phyloP scores from a whole-genome alignment of 2,329 filamentous ascomycete species.

The Arthroderma sp. region DNA sequence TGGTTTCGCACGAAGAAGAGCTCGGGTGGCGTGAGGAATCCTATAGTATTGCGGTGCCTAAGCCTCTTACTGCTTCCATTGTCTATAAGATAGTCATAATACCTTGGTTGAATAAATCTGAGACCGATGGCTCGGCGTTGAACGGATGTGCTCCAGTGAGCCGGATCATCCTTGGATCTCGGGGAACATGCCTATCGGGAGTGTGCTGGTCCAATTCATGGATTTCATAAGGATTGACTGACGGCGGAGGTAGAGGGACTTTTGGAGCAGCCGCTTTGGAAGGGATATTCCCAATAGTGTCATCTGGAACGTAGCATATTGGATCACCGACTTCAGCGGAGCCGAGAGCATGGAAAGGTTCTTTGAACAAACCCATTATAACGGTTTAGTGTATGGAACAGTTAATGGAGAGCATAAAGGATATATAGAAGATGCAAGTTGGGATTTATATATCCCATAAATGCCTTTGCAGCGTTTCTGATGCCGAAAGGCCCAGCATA shows the following conservation, averaged over 20 bases:
- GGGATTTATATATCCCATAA: no score
- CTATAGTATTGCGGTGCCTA: conserved; percentile 30
- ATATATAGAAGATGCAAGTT: no score
- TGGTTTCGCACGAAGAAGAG: conserved; percentile 90
- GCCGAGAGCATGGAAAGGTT: no score
- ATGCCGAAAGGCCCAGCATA: no score
- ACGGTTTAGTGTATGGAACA: no score
- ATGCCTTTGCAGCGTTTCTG: no score
- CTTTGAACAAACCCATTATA: no score
- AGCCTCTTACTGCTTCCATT: background rate
- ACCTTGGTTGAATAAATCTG: conserved; percentile 56
- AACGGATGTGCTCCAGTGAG: conserved; percentile 83
- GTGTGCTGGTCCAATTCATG: conserved; percentile 68
- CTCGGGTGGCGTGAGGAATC: conserved; percentile 76
- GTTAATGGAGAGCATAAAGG: no score
- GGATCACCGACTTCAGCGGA: no score
- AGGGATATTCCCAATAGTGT: no score
- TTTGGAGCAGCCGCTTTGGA: no score
- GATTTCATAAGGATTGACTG: conserved; percentile 45
- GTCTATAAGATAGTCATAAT: conserved; percentile 3
- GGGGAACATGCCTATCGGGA: conserved; percentile 66
- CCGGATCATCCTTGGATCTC: conserved; percentile 70
- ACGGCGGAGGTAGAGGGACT: conserved; percentile 52
- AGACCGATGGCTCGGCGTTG: conserved; percentile 76
- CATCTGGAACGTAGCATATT: no score